These are phyloP conservation scores for Ochetophila trinervis DNA, from an alignment of 306 rosid genomes.

Conservation along the genomic window DNA sequence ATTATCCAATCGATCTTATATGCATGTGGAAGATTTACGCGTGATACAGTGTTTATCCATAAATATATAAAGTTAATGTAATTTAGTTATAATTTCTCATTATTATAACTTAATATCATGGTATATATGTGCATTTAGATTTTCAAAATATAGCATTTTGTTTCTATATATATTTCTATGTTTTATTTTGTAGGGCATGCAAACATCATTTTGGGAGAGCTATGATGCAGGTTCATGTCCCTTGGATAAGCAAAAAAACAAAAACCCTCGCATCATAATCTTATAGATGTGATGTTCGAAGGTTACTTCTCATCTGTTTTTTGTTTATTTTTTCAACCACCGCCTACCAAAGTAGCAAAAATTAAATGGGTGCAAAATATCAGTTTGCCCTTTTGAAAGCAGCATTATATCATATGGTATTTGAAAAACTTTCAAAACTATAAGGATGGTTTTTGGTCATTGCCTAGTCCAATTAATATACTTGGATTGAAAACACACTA, in stretches of 20 bases:
- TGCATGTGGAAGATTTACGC: too few species aligned
- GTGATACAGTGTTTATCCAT: too few species aligned
- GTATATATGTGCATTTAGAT: too few species aligned
- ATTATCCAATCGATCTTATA: too few species aligned
- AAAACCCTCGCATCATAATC: conserved; percentile 23
- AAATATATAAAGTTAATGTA: too few species aligned
- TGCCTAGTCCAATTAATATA: neutral
- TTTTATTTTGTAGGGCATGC: neutral
- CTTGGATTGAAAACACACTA: neutral
- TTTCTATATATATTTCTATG: neutral
- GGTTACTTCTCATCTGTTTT: conserved; percentile 12
- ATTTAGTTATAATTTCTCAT: neutral
- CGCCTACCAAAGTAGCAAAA: neutral
- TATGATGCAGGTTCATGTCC: conserved; percentile 28
- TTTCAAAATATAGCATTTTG: neutral
- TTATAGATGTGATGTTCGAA: conserved; percentile 22
- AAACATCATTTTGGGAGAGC: conserved; percentile 17
- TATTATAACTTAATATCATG: too few species aligned
- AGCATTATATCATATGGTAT: conserved; percentile 33
- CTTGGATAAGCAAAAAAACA: conserved; percentile 40
- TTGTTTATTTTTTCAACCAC: conserved; percentile 10
- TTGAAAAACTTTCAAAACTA: conserved; percentile 4
- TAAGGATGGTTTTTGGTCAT: neutral
- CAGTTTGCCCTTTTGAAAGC: conserved; percentile 17
- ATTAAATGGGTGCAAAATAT: conserved; percentile 7